Conservation (phyloP, 2,329 filamentous ascomycete genomes). For the Talaromyces sp. region DNA sequence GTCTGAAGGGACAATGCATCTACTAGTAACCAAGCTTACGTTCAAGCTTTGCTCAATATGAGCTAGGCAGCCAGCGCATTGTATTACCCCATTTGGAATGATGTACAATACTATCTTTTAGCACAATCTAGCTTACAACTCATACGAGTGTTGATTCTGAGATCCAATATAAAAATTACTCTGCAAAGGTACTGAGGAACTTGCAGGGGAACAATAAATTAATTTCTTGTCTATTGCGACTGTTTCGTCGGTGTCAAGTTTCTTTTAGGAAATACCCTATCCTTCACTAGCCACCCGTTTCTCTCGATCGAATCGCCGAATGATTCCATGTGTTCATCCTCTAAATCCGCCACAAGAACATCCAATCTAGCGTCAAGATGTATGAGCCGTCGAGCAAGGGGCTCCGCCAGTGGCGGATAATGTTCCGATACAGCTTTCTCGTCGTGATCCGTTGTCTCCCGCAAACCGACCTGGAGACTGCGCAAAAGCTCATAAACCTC, state of each 20-base stretch:
- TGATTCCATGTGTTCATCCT: conserved; percentile 55
- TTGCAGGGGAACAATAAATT: neutral
- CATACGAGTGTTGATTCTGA: neutral
- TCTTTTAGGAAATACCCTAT: conserved; percentile 9
- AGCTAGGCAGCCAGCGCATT: neutral
- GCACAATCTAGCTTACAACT: neutral
- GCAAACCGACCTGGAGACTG: conserved; percentile 20
- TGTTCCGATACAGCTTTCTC: conserved; percentile 12
- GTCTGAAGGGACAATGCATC: no score
- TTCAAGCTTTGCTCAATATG: neutral
- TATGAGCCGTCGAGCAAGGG: conserved; percentile 20
- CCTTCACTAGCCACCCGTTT: conserved; percentile 15
- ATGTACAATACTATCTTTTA: neutral
- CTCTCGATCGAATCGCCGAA: conserved; percentile 42
- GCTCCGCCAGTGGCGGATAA: conserved; percentile 22
- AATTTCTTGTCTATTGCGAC: neutral
- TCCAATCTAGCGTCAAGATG: conserved; percentile 23
- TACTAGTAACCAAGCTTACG: neutral
- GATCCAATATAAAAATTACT: neutral
- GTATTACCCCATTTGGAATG: neutral
- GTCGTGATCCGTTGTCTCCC: conserved; percentile 11
- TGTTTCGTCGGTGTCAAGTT: neutral
- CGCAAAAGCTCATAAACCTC: conserved; percentile 21
- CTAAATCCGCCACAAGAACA: conserved; percentile 34
- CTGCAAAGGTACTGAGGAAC: neutral